Base-by-base conservation (phyloP, 495 filamentous ascomycete genomes). In the Hyaloscypha finlandica region DNA sequence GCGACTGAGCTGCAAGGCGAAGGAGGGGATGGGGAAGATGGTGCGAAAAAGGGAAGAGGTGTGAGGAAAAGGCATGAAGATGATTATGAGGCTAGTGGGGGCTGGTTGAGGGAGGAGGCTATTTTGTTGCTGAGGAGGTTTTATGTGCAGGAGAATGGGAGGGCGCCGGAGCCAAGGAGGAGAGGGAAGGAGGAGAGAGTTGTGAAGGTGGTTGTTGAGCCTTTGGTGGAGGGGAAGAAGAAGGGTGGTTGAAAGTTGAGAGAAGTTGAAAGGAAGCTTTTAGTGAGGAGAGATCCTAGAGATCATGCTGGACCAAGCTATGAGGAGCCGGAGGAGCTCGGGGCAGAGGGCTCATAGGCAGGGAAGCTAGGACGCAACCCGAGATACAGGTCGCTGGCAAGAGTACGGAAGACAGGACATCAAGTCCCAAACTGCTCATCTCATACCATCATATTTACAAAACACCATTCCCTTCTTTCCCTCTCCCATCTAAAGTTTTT, bases 111-210 rank as follows among this genome's bases (percentile, higher is more conserved):
- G 19, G 88, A 95, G 69, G 92, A 97, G 71, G 93, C 94, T 0
- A 93, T 99, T 69, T 93, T 94, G 78, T 73, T 97, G 67, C 81
- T 98, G 66, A 84, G 96, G 63, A 88, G 92, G 63, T 99, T 99
- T 76, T 99, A 99, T 75, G 89, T 97, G 19, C 96, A 98, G 79
- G 92, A 98, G 75, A 99, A 99, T 77, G 90, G 66, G 14, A 69
- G 68, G 35, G 72, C 71, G 22, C 71, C 71, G 16, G 66, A 74
- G 42, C 69, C 69, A 35, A 71, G 60, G 66, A 67, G 61, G 31
- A 69, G 63, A 63, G 64, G 61, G 31, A 73, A 71, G 59, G 67
- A 67, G 57, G 67, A 71, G n/a, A 74, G 73, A 32, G 67, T 71
- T 9, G 52, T 73, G 68, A 73, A 71, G 37, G 3, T 48, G 42